A percentile compares a stretch with the other conserved stretches of the same genome.
Evolutionary conservation across 176 grass and related monocot genomes (phyloP).

Genomic region (Coix lacrymajobi): DNA sequence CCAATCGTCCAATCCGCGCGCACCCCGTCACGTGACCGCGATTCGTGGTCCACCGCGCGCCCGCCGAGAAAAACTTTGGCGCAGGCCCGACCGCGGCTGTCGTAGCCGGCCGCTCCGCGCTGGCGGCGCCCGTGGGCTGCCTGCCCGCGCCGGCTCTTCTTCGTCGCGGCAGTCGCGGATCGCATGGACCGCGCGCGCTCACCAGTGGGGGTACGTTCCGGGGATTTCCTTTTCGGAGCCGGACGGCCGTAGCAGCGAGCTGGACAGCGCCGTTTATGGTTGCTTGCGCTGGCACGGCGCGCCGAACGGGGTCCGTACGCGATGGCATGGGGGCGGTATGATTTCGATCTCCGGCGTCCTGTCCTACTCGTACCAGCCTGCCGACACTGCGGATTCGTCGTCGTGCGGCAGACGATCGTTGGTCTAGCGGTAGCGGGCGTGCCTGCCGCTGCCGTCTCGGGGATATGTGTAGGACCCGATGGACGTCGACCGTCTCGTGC

Average conservation of each 20-base stretch:
- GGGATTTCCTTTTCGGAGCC: not conserved
- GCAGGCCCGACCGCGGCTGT: not conserved
- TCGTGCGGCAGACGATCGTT: not conserved
- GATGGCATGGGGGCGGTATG: not conserved
- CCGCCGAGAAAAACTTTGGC: not conserved
- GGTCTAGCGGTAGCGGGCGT: not conserved
- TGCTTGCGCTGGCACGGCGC: not conserved
- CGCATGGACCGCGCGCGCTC: not conserved
- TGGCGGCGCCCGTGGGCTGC: not conserved
- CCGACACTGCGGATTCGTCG: constrained; percentile 16
- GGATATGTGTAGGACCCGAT: not conserved
- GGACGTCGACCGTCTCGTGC: not conserved
- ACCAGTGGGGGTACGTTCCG: not conserved
- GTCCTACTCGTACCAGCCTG: not conserved
- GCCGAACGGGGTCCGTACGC: not conserved
- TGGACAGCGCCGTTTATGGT: not conserved
- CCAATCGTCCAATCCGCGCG: not conserved
- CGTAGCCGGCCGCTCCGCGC: not conserved
- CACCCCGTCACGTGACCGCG: not conserved
- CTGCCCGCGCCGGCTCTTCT: not conserved
- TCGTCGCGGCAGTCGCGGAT: not conserved
- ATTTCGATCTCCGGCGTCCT: not conserved
- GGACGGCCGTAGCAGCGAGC: not conserved
- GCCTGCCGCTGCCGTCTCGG: not conserved
- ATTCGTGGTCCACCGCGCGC: not conserved